phyloP scores from a whole-genome alignment of 2,329 filamentous ascomycete species.

The Cercospora zeae-maydis region DNA sequence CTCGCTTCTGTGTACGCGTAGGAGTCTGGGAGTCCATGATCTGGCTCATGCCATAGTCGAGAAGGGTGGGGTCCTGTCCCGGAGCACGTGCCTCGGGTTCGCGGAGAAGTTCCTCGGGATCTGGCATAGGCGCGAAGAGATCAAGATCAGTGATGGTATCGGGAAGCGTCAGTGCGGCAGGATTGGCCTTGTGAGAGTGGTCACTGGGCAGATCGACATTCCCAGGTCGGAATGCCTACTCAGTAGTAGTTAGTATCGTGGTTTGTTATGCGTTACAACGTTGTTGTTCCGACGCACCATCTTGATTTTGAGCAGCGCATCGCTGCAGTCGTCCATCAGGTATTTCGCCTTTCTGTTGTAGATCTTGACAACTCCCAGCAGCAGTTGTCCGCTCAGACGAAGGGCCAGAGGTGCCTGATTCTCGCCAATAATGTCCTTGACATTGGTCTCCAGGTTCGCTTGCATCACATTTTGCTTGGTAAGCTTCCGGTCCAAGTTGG shows the following conservation, averaged over 20 bases:
- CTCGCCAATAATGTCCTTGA: slow-evolving; percentile 89
- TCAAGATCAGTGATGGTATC: slow-evolving; percentile 93
- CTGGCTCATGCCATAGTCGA: slow-evolving; percentile 67
- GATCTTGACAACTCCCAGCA: slow-evolving; percentile 94
- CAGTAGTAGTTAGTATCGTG: neutral
- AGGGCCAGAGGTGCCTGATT: slow-evolving; percentile 92
- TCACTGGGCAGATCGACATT: slow-evolving; percentile 93
- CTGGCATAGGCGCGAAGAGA: slow-evolving; percentile 71
- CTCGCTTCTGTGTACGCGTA: slow-evolving; percentile 22
- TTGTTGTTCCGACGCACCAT: slow-evolving; percentile 62
- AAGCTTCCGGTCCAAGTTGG: slow-evolving; percentile 96
- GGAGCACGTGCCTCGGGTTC: slow-evolving; percentile 31
- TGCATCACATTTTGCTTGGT: slow-evolving; percentile 95
- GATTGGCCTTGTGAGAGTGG: slow-evolving; percentile 70
- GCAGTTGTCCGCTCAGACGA: slow-evolving; percentile 85
- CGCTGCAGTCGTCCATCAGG: slow-evolving; percentile 93
- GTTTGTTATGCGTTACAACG: neutral
- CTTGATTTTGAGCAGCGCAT: slow-evolving; percentile 96
- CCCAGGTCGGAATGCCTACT: slow-evolving; percentile 86
- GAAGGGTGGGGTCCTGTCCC: slow-evolving; percentile 42
- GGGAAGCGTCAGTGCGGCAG: slow-evolving; percentile 81
- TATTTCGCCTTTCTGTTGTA: slow-evolving; percentile 97
- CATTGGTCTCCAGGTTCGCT: slow-evolving; percentile 90
- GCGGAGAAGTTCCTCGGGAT: slow-evolving; percentile 75
- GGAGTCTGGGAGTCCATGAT: slow-evolving; percentile 54